These are phyloP conservation scores for Trypanosoma theileri DNA, from an alignment of 208 protist species.

Conservation along the genomic window DNA sequence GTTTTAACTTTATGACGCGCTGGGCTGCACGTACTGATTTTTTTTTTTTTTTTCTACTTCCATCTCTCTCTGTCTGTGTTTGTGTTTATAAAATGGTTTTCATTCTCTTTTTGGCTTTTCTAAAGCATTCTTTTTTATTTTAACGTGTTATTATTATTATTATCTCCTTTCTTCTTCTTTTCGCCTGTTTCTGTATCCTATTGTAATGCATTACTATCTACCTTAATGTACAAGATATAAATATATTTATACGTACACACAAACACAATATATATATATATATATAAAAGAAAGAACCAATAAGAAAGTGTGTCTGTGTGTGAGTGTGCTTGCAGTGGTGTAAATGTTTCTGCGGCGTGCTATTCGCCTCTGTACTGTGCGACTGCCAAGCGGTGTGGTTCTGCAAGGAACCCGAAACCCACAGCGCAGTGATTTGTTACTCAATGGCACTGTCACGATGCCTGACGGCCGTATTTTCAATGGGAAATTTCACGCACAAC, in stretches of 20 bases:
- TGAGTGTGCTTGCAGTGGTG: not conserved
- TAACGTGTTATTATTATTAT: too few relatives aligned
- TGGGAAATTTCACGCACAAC: conserved; percentile 58
- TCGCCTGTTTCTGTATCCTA: too few relatives aligned
- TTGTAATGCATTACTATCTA: too few relatives aligned
- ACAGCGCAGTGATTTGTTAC: conserved; percentile 35
- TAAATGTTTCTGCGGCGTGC: conserved; percentile 27
- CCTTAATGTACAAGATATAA: not conserved
- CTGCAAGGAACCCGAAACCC: conserved; percentile 76
- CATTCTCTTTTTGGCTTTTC: too few relatives aligned
- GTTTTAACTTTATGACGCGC: too few relatives aligned
- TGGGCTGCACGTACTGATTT: too few relatives aligned
- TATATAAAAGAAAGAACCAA: not conserved
- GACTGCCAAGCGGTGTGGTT: conserved; percentile 67
- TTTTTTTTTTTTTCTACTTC: too few relatives aligned
- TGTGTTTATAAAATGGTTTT: too few relatives aligned
- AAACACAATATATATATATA: conserved; percentile 1
- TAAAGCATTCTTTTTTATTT: too few relatives aligned
- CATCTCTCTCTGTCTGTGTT: too few relatives aligned
- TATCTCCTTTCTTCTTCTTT: too few relatives aligned
- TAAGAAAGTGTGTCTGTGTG: not conserved
- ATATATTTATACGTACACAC: not conserved
- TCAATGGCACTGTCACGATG: conserved; percentile 63
- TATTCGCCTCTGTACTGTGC: conserved; percentile 34
- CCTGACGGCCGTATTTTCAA: conserved; percentile 81